Evolutionary conservation across 768 basidiomycete genomes (phyloP), one percentile per base, ranked within the genome.

Genomic region (Leccinum ochraceum): DNA sequence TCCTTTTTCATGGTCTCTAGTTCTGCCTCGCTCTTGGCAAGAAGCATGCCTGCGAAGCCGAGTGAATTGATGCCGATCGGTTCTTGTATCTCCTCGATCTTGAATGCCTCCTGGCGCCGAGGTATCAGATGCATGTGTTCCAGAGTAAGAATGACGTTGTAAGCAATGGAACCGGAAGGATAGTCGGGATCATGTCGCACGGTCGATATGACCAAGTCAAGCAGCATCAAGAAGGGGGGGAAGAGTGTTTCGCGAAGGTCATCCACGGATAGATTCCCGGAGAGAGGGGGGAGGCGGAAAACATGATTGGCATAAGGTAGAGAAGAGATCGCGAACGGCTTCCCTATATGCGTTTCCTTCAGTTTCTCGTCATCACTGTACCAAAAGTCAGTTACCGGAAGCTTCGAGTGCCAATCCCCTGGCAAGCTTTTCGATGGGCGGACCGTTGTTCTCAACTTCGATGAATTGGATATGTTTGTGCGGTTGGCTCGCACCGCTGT

Each of bases 391-490:
- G 17, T 66, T 67, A 66, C 65, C 67, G 4, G 63, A 36, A 24
- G 63, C 80, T 69, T 92, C 87, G 52, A 94, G 72, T 16, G 76
- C 79, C 10, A 82, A 77, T 20, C 76, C 74, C 65, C 79, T 79
- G 5, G 91, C 87, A 56, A 94, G 78, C 58, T 74, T 77, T 73
- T 95, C 94, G 26, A 95, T 80, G 0, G 95, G 95, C 14, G 91
- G 89, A 2, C 86, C 89, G 37, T 82, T 81, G 44, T 76, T 77
- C 10, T 82, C 81, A 17, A 85, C 69, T 36, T 92, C 88, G 36
- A 95, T 74, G 63, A 95, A 88, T 72, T 96, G 94, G n/a, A 95
- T 65, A 70, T 97, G 95, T 68, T 95, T 94, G 76, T 95, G 94
- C 2, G 83, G 79, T 75, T 97, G 95, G 70, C 92, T 94, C 11